Conservation (phyloP, 768 basidiomycete genomes). For the Megacollybia marginata region DNA sequence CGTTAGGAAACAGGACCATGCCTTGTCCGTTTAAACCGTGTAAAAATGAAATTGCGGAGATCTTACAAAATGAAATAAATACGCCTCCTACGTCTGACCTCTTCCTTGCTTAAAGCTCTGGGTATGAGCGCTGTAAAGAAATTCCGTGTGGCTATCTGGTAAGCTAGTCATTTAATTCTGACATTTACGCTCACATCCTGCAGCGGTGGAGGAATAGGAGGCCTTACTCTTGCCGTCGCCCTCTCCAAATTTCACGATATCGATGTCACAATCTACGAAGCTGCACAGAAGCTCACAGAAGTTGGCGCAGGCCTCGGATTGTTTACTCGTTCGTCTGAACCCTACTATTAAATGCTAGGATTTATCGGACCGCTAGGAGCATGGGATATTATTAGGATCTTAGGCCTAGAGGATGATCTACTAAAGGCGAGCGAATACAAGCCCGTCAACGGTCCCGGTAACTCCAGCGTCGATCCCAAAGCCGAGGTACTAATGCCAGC, state of each 20-base stretch:
- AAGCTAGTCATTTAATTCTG: too few relatives aligned
- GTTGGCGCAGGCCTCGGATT: constrained; percentile 1
- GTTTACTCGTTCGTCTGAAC: background rate
- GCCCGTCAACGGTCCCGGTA: constrained; percentile 35
- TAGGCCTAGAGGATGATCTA: constrained; percentile 40
- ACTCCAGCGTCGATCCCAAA: background rate
- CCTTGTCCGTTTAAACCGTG: too few relatives aligned
- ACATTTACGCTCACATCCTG: background rate
- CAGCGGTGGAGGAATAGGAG: constrained; percentile 9
- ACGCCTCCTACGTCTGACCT: too few relatives aligned
- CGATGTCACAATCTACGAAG: constrained; percentile 9
- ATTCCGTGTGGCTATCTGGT: too few relatives aligned
- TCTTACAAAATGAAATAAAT: too few relatives aligned
- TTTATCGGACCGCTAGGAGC: constrained; percentile 22
- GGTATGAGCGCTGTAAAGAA: too few relatives aligned
- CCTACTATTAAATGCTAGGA: too few relatives aligned
- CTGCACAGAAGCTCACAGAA: constrained; percentile 19
- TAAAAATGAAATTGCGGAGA: too few relatives aligned
- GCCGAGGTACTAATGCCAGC: background rate
- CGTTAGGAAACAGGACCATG: too few relatives aligned
- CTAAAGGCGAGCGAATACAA: constrained; percentile 29
- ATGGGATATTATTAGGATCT: constrained; percentile 39
- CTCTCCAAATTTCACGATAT: constrained; percentile 8
- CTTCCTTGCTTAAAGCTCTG: too few relatives aligned
- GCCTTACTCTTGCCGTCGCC: constrained; percentile 10